Base-by-base conservation (phyloP, 176 grass and related monocot genomes). In the Juncus inflexus region DNA sequence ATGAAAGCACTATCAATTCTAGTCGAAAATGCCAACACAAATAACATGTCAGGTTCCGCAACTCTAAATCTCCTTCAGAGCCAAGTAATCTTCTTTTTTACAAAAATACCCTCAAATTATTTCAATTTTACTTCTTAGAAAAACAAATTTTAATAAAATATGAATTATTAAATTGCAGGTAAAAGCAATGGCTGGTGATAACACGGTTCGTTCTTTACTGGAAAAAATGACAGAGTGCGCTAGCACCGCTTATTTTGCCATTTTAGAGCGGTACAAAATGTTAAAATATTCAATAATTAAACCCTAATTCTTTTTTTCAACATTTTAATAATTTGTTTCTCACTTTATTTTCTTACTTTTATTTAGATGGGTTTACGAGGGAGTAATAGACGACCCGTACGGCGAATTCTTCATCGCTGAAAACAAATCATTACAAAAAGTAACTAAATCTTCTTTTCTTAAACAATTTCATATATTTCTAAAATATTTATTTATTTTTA, bases 361-460 rank as follows among this genome's bases (percentile, higher is more conserved):
- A 14, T 58, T 63, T 67, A 99, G 94, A 76, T 99, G 88, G 94
- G 88, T 99, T 40, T 99, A 99, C 76, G 94, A 99, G 70, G 94
- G 94, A 55, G 72, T 99, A 52, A 92, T 99, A 65, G 94, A 99
- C 72, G 94, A 99, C 38, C 94, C 94, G 77, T 92, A 99, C 13
- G 75, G 88, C 54, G 94, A 99, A 99, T 99, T 99, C 77, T 99
- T 99, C 83, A 92, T 99, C 76, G 85, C 77, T 80, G 94, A 99
- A 91, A 99, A 99, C 75, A 99, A 99, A 83, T 89, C 80, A 55
- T 71, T 99, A 69, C 80, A 79, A 55, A 99, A 99, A 87, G 94
- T 99, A 84, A n/a, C n/a, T n/a, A n/a, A n/a, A n/a, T n/a, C n/a
- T 65, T 11, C 36, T 60, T 58, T 66, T n/a, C 9, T 45, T 45